Conservation (phyloP, 2,329 filamentous ascomycete species). For the Talaromyces sp. region DNA sequence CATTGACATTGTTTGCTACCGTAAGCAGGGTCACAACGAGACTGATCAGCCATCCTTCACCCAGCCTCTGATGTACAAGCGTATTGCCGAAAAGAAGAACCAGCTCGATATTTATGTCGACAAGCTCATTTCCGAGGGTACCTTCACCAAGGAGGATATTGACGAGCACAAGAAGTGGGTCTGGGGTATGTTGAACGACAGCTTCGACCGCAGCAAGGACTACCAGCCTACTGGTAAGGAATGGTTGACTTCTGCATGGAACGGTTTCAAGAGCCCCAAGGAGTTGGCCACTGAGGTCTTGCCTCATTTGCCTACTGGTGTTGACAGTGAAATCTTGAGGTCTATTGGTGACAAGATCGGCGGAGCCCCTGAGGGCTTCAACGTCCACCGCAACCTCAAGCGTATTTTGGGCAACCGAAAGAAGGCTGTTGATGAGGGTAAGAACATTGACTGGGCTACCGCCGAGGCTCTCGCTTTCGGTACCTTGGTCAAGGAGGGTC, state of each 20-base stretch:
- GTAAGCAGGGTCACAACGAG: constrained; percentile 98
- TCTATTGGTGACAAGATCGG: constrained; percentile 81
- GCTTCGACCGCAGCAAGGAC: constrained; percentile 94
- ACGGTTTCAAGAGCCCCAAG: constrained; percentile 98
- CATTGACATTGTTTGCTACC: constrained; percentile 97
- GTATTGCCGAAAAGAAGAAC: constrained; percentile 77
- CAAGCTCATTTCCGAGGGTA: constrained; percentile 85
- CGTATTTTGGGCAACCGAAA: constrained; percentile 86
- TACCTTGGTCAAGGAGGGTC: constrained; percentile 82
- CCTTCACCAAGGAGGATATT: constrained; percentile 94
- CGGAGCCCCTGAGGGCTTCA: constrained; percentile 76
- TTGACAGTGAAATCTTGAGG: constrained; percentile 69
- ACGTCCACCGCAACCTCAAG: constrained; percentile 91
- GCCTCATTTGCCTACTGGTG: constrained; percentile 82
- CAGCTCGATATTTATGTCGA: constrained; percentile 90
- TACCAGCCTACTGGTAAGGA: constrained; percentile 96
- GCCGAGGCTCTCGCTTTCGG: constrained; percentile 95
- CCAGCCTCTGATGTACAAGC: constrained; percentile 99
- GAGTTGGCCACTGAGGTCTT: constrained; percentile 91
- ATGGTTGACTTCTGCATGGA: constrained; percentile 98
- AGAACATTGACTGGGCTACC: constrained; percentile 96
- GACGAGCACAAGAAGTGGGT: constrained; percentile 99
- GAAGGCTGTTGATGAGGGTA: constrained; percentile 87
- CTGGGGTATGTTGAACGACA: constrained; percentile 98
- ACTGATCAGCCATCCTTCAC: constrained; percentile 99